Base-by-base conservation (phyloP, 768 basidiomycete species). In the Aureoboletus auriporus region DNA sequence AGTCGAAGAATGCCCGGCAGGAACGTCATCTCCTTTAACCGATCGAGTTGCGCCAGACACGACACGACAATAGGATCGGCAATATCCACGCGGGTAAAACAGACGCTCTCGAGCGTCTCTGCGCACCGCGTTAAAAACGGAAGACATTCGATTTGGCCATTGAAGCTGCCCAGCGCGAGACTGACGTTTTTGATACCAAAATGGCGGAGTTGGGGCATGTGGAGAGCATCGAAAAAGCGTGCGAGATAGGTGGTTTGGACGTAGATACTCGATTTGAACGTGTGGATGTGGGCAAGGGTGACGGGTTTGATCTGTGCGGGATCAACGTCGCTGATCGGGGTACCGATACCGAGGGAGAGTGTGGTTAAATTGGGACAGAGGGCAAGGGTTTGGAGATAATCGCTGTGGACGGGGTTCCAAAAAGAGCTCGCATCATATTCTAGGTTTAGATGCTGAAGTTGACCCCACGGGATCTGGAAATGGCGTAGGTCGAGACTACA, bases 1-100 rank as follows among this genome's bases (percentile, higher is more conserved):
- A 66, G 61, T n/a, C 64, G 51, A 5, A 68, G 52, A n/a, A 59
- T 39, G 11, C 66, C 59, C 5, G 64, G 64, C 2, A 68, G 47
- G 31, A 55, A 57, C 10, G 46, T 34, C 39, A 68, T 9, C 34
- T 42, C 46, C 49, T 49, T 58, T 3, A 65, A 17, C 5, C 31
- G 53, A 27, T 28, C 46, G 10, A 66, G 53, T 7, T 53, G 64
- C 1, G 38, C 41, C 17, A 65, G 50, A 28, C 64, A 65, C 6
- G 53, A 39, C 14, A 66, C 1, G 3, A 68, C 23, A 5, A 41
- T 39, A 2, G 34, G 11, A 28, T 66, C 66, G 0, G 53, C 14
- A 2, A 66, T 49, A 39, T 68, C 59, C 14, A 68, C 35, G 2
- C 57, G 60, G 36, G 41, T 39, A 33, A 65, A 57, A 23, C 28